Base-by-base conservation (phyloP, 1,284 basidiomycete genomes). In the Trichosporon sp. region DNA sequence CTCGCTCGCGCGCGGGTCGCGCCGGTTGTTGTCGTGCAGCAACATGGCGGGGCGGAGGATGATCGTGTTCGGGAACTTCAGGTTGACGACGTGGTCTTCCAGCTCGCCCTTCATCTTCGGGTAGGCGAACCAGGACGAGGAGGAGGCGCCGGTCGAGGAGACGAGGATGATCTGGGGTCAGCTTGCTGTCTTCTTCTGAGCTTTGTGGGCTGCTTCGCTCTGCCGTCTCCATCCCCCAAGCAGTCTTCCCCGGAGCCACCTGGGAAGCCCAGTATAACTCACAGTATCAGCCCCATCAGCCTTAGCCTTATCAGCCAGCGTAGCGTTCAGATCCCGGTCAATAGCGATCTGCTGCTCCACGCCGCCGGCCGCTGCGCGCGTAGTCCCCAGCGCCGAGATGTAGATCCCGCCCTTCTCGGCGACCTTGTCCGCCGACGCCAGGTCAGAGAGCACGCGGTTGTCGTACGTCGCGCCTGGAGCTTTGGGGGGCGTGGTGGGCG, bases 41-140 rank as follows among this genome's bases (percentile, higher is more conserved):
- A 80, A 69, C 4, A 73, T 29, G 13, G 71, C 79, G 0, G 79
- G 79, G 9, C 71, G 72, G 1, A 80, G 71, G 60, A 80, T 78
- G 62, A 78, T 62, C 25, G 69, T 71, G 16, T 67, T 65, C 19
- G 69, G 62, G 59, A 78, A 80, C n/a, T 64, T 69, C 60, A 79
- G 69, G 0, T 13, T 65, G 54, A 74, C 73, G 29, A 79, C 65
- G 32, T 62, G 69, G 16, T 78, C 76, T 60, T 80, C 76, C 56
- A 80, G 67, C 63, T 74, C 58, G 40, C 77, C 78, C 69, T 79
- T 79, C 71, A 78, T 76, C 29, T 60, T 27, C 2, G 69, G 58
- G 64, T 80, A 80, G 9, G 71, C 69, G 27, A 73, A 69, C 59
- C 59, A 65, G 10, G 72, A 73, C 2, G 32, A 52, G 10, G 73